Conservation (phyloP, 202 grass and related monocot genomes). For the Elaeis oleifera region DNA sequence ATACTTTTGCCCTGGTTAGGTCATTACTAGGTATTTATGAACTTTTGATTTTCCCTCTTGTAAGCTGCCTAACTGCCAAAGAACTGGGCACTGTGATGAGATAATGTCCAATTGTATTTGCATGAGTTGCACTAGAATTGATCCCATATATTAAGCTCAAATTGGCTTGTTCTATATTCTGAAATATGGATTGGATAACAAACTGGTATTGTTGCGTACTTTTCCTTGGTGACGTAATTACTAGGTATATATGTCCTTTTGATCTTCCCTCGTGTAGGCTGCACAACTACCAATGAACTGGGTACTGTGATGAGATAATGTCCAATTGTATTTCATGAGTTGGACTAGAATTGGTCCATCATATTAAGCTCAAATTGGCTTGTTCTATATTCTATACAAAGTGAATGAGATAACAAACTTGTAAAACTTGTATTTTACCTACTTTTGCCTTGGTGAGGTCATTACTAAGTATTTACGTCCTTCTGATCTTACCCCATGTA, state of each 20-base stretch:
- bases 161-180: too few species aligned
- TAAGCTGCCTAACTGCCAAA: background rate
- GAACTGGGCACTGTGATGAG: background rate
- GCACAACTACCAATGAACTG: constrained; percentile 28
- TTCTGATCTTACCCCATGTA: background rate
- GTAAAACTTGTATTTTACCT: background rate
- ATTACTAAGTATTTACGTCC: too few species aligned
- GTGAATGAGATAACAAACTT: too few species aligned
- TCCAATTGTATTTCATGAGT: too few species aligned
- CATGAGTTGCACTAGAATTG: too few species aligned
- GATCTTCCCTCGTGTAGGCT: constrained; percentile 9
- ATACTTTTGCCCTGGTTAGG: background rate
- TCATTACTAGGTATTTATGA: background rate
- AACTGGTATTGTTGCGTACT: background rate
- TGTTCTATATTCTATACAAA: too few species aligned
- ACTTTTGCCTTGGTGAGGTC: background rate
- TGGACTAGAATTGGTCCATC: too few species aligned
- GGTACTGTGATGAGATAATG: constrained; percentile 18
- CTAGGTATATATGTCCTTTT: constrained; percentile 5
- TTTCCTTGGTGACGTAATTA: background rate
- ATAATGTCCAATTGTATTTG: background rate
- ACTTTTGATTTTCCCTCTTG: background rate
- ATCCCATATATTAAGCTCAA: too few species aligned
- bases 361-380: too few species aligned
- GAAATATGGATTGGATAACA: too few species aligned